Base-by-base conservation (phyloP, 2,329 filamentous ascomycete genomes). In the Didymella pinodella region DNA sequence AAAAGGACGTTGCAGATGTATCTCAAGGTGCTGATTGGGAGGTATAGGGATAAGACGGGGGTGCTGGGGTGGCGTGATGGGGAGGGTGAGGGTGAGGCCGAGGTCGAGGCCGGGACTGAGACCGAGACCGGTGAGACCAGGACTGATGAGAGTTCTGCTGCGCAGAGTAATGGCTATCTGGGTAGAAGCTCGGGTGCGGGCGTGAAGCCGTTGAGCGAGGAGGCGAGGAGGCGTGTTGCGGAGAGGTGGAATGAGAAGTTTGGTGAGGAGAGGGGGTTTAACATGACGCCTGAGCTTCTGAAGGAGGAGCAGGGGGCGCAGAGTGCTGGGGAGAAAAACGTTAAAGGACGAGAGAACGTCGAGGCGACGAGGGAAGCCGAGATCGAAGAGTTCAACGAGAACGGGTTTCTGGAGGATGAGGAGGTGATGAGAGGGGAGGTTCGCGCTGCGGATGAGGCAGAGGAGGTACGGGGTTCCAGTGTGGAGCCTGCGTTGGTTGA, bases 191-290 rank as follows among this genome's bases (percentile, higher is more conserved):
- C 22, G 22, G 22, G 22, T 22, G 22, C 22, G 22, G 22, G 22
- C 22, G n/a, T 11, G 20, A 25, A 6, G n/a, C 11, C 36, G n/a
- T 38, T 54, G 32, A 59, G 51, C n/a, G 59, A 61, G 4, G 61
- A 69, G 3, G 67, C 68, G 1, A 69, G 11, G 58, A 64, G n/a
- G 38, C 57, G 73, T 0, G 73, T 74, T 70, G 69, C 65, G 3
- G 52, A 46, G 58, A 49, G 62, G 26, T 74, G 69, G 66, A 50
- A 59, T 7, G 55, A 70, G 5, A 56, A 64, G 0, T 68, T 73
- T 20, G 20, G 46, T 3, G 22, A 18, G 7, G 25, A 51, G 20
- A 65, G 65, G 43, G 62, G 55, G 1, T 44, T 44, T 7, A 18
- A 22, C 4, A 56, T 59, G n/a, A 18, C 43, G 14, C 40, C 54